A percentile compares a stretch with the other conserved stretches of the same genome.
These are phyloP conservation scores for Ilyonectria destructans DNA, from an alignment of 2,329 filamentous ascomycete genomes.

Conservation along the genomic window DNA sequence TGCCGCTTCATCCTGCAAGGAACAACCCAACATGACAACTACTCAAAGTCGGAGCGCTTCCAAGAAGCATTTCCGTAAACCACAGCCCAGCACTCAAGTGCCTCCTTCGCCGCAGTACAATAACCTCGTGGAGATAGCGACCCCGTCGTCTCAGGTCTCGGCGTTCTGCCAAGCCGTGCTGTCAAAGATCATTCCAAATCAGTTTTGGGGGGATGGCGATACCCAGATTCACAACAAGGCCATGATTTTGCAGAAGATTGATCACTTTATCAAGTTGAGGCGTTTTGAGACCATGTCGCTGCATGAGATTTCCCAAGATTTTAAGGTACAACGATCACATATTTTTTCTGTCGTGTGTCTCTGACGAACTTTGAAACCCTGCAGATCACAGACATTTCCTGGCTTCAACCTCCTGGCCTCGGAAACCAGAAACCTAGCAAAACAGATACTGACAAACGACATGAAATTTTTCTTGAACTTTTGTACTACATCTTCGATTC, in stretches of 20 bases:
- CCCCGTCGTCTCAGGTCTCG: slow-evolving; percentile 79
- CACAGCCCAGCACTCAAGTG: slow-evolving; percentile 21
- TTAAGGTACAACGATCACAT: slow-evolving; percentile 72
- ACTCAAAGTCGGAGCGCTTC: slow-evolving; percentile 34
- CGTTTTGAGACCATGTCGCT: slow-evolving; percentile 87
- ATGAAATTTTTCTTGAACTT: slow-evolving; percentile 86
- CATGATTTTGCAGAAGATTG: slow-evolving; percentile 77
- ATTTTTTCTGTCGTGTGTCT: background rate
- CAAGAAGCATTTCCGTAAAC: slow-evolving; percentile 30
- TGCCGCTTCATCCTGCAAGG: slow-evolving; percentile 14
- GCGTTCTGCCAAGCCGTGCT: slow-evolving; percentile 89
- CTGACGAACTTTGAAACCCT: slow-evolving; percentile 12
- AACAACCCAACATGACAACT: background rate
- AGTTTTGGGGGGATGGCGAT: slow-evolving; percentile 79
- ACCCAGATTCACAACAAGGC: slow-evolving; percentile 73
- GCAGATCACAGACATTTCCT: slow-evolving; percentile 78
- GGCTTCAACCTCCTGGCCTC: slow-evolving; percentile 76
- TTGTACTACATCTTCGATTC: slow-evolving; percentile 96
- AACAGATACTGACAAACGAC: slow-evolving; percentile 82
- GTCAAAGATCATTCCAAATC: slow-evolving; percentile 79
- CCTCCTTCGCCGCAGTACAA: slow-evolving; percentile 40
- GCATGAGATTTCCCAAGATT: slow-evolving; percentile 81
- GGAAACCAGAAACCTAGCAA: slow-evolving; percentile 72
- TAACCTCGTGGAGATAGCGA: slow-evolving; percentile 78
- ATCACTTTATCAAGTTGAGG: slow-evolving; percentile 83